phyloP scores from a whole-genome alignment of 129 eudicot genomes.

The Rutidosis leptorrhynchoides region DNA sequence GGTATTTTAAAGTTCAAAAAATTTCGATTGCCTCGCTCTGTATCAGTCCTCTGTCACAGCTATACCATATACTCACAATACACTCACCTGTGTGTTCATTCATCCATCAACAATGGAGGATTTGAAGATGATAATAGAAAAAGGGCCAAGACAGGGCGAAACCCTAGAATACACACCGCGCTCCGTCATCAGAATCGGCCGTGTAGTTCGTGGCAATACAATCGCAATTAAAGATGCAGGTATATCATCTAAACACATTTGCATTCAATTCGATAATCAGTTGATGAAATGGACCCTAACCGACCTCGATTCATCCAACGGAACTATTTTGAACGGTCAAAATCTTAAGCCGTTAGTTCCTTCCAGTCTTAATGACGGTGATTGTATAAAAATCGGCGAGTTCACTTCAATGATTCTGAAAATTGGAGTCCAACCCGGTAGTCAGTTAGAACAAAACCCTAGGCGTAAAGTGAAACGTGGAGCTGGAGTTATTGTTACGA shows the following conservation, averaged over 20 bases:
- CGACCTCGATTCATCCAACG: constrained; percentile 76
- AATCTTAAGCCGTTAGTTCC: constrained; percentile 30
- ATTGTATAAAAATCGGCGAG: constrained; percentile 70
- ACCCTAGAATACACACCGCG: constrained; percentile 40
- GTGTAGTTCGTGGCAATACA: constrained; percentile 58
- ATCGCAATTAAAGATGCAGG: constrained; percentile 63
- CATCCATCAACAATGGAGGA: constrained; percentile 19
- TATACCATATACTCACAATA: neutral
- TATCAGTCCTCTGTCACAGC: neutral
- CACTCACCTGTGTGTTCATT: too few species aligned
- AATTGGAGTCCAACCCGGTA: constrained; percentile 1
- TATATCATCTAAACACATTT: constrained; percentile 74
- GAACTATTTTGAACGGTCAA: constrained; percentile 47
- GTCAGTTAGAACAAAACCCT: constrained; percentile 22
- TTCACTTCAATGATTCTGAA: constrained; percentile 47
- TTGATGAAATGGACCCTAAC: constrained; percentile 39
- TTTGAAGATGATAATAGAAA: constrained; percentile 55
- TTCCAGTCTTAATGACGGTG: constrained; percentile 42
- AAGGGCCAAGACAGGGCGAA: constrained; percentile 75
- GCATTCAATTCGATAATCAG: constrained; percentile 41
- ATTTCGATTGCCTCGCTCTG: too few species aligned
- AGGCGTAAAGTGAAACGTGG: constrained; percentile 27
- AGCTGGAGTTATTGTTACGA: constrained; percentile 19
- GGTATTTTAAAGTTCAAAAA: too few species aligned
- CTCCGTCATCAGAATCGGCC: constrained; percentile 46